Conservation (phyloP, 345 rosid genomes). For the Combretum micranthum region DNA sequence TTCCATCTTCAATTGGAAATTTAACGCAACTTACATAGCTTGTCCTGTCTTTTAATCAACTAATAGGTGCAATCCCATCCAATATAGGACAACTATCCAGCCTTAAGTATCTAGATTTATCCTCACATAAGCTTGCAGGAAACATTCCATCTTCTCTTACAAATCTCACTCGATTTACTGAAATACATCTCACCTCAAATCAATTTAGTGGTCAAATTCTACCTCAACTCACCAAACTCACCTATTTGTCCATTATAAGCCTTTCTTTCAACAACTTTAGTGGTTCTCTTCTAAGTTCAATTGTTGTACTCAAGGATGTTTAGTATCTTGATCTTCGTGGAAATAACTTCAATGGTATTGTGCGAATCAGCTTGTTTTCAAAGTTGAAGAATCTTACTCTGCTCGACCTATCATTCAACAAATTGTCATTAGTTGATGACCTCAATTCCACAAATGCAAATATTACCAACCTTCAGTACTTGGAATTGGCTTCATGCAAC, state of each 20-base stretch:
- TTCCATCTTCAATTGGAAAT: neutral
- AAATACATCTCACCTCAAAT: neutral
- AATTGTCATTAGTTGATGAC: no score
- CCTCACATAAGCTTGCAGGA: conserved; percentile 3
- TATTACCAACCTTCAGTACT: no score
- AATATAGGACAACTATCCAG: neutral
- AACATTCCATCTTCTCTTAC: conserved; percentile 1
- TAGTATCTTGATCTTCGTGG: no score
- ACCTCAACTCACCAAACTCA: conserved; percentile 1
- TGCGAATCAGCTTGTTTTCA: no score
- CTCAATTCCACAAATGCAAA: no score
- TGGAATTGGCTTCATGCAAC: no score
- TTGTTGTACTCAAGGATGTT: no score
- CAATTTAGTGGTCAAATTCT: conserved; percentile 16
- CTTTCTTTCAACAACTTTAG: conserved; percentile 12
- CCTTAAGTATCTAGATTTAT: neutral
- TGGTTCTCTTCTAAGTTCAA: no score
- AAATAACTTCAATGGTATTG: no score
- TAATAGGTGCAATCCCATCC: conserved; percentile 5
- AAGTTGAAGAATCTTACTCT: no score
- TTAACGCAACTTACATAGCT: neutral
- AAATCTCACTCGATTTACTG: neutral
- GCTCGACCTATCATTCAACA: no score
- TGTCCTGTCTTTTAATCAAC: neutral
- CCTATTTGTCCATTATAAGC: neutral